Evolutionary conservation across 2,329 filamentous ascomycete species (phyloP).

Genomic region (Alternaria rosae): DNA sequence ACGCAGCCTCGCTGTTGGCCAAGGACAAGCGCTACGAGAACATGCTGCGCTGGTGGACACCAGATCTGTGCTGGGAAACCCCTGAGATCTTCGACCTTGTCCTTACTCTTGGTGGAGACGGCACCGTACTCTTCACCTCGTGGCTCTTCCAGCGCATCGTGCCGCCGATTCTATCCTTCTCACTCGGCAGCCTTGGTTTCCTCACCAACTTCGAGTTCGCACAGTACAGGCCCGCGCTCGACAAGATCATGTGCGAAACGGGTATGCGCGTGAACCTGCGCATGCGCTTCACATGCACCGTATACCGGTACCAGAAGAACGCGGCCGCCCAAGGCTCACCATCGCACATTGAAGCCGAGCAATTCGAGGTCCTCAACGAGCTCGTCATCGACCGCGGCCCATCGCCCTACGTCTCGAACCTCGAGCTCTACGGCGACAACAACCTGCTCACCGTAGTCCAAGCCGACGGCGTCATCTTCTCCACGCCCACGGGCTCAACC

Average conservation of each 20-base stretch:
- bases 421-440: conserved; percentile 95
- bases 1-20: conserved; percentile 73
- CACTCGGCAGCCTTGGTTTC: conserved; percentile 85
- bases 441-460: conserved; percentile 94
- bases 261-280: conserved; percentile 98
- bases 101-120: conserved; percentile 83
- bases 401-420: conserved; percentile 94
- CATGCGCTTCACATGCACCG: conserved; percentile 98
- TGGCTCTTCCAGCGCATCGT: conserved; percentile 93
- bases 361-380: conserved; percentile 98
- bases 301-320: conserved; percentile 72
- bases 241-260: conserved; percentile 88
- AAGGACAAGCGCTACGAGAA: conserved; percentile 77
- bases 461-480: conserved; percentile 97
- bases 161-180: conserved; percentile 84
- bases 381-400: conserved; percentile 97
- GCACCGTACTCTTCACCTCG: conserved; percentile 85
- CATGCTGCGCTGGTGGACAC: conserved; percentile 96
- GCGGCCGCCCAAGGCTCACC: conserved; percentile 60
- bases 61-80: conserved; percentile 90
- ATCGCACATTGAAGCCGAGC: conserved; percentile 81
- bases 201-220: conserved; percentile 88
- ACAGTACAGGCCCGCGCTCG: conserved; percentile 84
- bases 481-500: conserved; percentile 87
- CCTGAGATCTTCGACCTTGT: conserved; percentile 97